A percentile compares a stretch with the other conserved stretches of the same genome.
Conservation (phyloP, 176 grass and related monocot genomes). For the Leersia perrieri region DNA sequence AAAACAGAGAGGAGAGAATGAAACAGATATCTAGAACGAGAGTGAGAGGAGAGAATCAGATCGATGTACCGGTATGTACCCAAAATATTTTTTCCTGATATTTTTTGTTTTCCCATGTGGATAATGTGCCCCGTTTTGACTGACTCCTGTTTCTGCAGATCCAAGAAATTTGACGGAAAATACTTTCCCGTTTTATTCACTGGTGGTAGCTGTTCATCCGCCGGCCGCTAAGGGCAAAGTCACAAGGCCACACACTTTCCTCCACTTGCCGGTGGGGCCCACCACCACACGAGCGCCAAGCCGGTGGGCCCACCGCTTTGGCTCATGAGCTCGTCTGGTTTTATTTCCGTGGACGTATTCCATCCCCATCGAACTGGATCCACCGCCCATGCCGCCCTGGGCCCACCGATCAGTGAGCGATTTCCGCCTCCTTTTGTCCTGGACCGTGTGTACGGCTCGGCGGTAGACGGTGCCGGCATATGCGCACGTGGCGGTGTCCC, state of each 20-base stretch:
- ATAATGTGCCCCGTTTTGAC: slow-evolving; percentile 3
- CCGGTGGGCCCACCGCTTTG: not conserved
- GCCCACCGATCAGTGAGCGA: not conserved
- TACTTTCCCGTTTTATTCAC: not conserved
- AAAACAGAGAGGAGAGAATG: no score
- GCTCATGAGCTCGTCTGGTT: not conserved
- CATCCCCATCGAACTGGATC: not conserved
- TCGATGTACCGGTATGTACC: not conserved
- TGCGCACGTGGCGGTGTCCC: not conserved
- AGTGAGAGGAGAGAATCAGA: not conserved
- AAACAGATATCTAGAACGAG: not conserved
- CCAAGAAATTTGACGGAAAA: not conserved
- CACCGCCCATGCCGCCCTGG: not conserved
- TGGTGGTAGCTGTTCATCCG: slow-evolving; percentile 11
- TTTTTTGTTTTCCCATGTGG: not conserved
- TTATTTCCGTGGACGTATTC: not conserved
- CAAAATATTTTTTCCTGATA: not conserved
- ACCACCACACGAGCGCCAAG: not conserved
- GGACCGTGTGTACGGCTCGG: not conserved
- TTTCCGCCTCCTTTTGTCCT: not conserved
- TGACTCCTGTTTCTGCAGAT: not conserved
- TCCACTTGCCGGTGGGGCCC: not conserved
- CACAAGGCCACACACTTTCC: slow-evolving; percentile 12
- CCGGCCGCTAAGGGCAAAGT: not conserved
- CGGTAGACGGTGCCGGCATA: not conserved